Evolutionary conservation across 1,284 basidiomycete species (phyloP), one percentile per base, ranked within the genome.

Genomic region (Pholiota adiposa): DNA sequence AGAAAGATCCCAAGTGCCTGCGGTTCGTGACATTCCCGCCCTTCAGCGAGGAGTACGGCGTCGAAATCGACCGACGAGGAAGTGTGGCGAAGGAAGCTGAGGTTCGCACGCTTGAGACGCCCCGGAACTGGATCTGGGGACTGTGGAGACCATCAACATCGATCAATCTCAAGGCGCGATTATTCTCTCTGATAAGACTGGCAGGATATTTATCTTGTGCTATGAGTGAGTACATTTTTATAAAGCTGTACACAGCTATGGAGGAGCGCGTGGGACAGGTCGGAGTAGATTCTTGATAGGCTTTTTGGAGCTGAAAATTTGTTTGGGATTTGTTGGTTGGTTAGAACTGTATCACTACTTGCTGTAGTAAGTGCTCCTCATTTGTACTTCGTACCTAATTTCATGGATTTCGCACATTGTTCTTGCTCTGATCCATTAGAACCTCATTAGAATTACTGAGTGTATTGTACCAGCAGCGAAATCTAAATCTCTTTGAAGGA

Each of bases 101-200:
- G 44, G 86, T 87, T 52, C 73, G 80, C 60, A 90, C 87, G 55
- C 73, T 90, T 31, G 82, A 84, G 62, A 80, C 85, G 6, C 89
- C 88, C 77, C 79, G 0, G 89, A 88, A 63, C 72, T 90, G 57
- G 83, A 89, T 65, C 69, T 90, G 62, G 80, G 85, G 54, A 70
- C 69, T 44, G 87, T 90, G 29, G 88, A 90, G 74, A 90, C 88
- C 64, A 87, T 90, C 64, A 90, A 89, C 68, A 85, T 90, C 53
- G 89, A 90, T 70, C 89, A 90, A 75, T 82, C 80, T 44, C 89
- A 90, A 68, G 89, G 88, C 0, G 84, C 87, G n/a, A 80, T 90
- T 51, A 88, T 90, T 58, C 72, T 90, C 58, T 86, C 84, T 19
- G 84, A 88, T 60, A 82, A 77, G 72, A 78, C 82, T n/a, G 88